These are phyloP conservation scores for Paragyromitra xinjiangensis DNA, from an alignment of 495 filamentous ascomycete genomes.

Conservation along the genomic window DNA sequence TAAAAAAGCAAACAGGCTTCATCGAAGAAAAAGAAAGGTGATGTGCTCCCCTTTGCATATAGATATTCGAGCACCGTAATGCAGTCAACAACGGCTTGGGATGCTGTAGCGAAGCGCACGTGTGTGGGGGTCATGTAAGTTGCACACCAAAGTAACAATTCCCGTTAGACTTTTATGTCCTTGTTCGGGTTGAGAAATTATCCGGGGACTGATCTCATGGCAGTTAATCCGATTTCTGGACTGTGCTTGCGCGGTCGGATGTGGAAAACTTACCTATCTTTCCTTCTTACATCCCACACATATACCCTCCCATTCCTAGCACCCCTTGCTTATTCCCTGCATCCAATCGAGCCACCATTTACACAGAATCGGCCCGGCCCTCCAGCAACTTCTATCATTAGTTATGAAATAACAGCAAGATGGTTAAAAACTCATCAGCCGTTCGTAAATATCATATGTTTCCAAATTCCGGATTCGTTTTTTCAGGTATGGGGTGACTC, in stretches of 20 bases:
- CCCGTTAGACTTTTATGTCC: not conserved
- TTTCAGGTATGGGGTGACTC: slow-evolving; percentile 3
- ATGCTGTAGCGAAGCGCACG: not conserved
- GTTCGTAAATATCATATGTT: slow-evolving; percentile 7
- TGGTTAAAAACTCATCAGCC: not conserved
- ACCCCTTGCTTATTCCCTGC: not conserved
- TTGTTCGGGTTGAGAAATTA: not conserved
- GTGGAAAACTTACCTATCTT: slow-evolving; percentile 3
- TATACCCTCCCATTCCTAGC: not conserved
- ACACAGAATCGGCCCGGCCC: not conserved
- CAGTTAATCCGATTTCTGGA: slow-evolving; percentile 3
- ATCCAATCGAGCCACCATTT: not conserved
- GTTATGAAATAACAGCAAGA: not conserved
- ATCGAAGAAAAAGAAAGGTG: slow-evolving; percentile 10
- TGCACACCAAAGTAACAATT: slow-evolving; percentile 5
- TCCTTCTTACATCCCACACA: not conserved
- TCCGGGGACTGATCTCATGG: not conserved
- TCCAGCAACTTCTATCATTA: not conserved
- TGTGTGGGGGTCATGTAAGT: not conserved
- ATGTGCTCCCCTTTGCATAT: slow-evolving; percentile 18
- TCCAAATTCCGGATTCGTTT: not conserved
- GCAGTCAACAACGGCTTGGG: not conserved
- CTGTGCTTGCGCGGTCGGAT: not conserved
- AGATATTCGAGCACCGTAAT: not conserved
- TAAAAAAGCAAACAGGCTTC: slow-evolving; percentile 15